A percentile compares a stretch with the other conserved stretches of the same genome.
Conservation (phyloP, 768 basidiomycete species). For the Mrakia frigida region DNA sequence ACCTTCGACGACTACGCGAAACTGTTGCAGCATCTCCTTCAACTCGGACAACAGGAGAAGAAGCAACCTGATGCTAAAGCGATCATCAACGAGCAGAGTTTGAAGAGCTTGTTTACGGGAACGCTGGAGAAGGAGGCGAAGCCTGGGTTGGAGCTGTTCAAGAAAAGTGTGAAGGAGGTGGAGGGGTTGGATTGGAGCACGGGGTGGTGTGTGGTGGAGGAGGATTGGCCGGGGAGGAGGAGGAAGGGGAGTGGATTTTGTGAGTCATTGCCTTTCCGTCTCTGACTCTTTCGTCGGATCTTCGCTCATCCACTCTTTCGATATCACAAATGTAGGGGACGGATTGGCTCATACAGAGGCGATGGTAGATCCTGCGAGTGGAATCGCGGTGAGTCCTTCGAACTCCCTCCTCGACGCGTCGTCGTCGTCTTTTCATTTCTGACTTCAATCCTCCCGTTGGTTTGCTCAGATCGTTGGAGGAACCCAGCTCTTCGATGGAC, state of each 20-base stretch:
- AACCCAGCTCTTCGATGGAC: not conserved
- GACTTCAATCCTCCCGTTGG: not conserved
- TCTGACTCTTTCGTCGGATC: not conserved
- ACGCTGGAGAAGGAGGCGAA: not conserved
- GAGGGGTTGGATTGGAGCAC: not conserved
- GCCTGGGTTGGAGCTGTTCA: not conserved
- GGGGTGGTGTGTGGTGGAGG: not conserved
- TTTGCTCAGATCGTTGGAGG: not conserved
- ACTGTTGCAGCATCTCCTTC: not conserved
- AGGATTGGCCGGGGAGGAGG: not conserved
- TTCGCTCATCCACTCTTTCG: no score
- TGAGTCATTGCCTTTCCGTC: not conserved
- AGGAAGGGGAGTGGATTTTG: not conserved
- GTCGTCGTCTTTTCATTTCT: not conserved
- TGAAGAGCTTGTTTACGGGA: not conserved
- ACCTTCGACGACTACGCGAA: not conserved
- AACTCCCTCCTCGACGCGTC: not conserved
- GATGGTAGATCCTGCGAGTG: not conserved
- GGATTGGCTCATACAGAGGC: not conserved
- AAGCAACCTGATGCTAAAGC: not conserved
- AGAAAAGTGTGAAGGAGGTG: not conserved
- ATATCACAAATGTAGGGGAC: no score
- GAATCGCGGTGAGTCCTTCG: not conserved
- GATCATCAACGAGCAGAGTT: not conserved
- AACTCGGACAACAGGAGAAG: not conserved